Conservation (phyloP, 495 filamentous ascomycete species). For the Podospora pseudopauciseta region DNA sequence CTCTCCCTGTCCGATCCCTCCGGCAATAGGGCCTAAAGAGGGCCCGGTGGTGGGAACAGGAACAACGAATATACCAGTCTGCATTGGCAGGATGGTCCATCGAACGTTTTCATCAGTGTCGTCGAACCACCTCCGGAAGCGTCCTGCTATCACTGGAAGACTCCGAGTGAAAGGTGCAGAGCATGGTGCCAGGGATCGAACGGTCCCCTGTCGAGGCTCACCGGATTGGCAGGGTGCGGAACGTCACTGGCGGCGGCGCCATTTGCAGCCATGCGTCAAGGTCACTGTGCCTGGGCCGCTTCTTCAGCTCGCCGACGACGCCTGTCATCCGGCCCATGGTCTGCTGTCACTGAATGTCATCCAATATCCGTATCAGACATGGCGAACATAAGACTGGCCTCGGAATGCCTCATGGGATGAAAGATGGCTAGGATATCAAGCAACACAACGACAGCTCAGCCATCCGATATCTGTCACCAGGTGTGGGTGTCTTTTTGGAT, state of each 20-base stretch:
- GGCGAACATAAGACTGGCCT: not conserved
- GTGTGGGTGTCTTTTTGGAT: not conserved
- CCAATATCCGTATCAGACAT: not conserved
- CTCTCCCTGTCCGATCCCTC: not conserved
- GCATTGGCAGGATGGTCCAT: slow-evolving; percentile 13
- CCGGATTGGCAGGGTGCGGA: slow-evolving; percentile 29
- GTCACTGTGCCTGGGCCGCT: not conserved
- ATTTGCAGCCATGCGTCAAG: slow-evolving; percentile 22
- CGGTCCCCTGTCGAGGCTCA: slow-evolving; percentile 23
- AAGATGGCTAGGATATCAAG: not conserved
- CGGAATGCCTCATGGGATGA: not conserved
- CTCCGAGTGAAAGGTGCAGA: slow-evolving; percentile 5
- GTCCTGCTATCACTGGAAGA: slow-evolving; percentile 10
- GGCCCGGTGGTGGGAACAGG: not conserved
- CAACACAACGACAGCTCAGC: not conserved
- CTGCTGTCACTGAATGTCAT: not conserved
- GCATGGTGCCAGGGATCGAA: slow-evolving; percentile 28
- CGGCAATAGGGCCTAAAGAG: not conserved
- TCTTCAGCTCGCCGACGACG: not conserved
- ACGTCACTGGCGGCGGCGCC: slow-evolving; percentile 16
- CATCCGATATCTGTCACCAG: not conserved
- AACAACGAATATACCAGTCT: not conserved
- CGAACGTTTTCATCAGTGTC: slow-evolving; percentile 28
- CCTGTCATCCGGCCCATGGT: not conserved
- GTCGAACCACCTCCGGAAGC: slow-evolving; percentile 28